Conservation (phyloP, 2,329 filamentous ascomycete genomes). For the Penicillium sp. region DNA sequence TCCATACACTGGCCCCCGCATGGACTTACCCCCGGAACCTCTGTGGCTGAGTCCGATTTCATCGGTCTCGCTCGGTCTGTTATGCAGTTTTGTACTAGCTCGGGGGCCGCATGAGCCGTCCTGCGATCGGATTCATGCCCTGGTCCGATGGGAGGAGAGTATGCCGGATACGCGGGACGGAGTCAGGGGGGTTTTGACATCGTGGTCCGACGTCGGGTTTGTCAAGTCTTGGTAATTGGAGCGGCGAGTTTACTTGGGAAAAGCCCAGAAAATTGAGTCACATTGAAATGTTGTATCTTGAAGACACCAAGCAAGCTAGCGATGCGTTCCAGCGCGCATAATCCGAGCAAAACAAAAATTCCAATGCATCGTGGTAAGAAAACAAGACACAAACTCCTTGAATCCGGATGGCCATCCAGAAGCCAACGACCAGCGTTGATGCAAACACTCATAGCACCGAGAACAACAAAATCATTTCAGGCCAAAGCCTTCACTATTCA, state of each 20-base stretch:
- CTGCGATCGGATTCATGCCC: not conserved
- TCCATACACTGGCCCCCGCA: not conserved
- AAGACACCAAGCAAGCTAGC: not conserved
- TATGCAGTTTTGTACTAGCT: not conserved
- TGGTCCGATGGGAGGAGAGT: not conserved
- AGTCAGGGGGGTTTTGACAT: not conserved
- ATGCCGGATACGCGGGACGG: not conserved
- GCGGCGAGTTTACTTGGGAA: not conserved
- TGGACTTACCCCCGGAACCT: not conserved
- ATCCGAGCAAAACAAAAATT: not conserved
- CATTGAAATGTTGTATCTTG: not conserved
- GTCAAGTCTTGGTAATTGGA: not conserved
- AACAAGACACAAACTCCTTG: not conserved
- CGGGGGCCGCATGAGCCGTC: not conserved
- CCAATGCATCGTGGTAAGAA: not conserved
- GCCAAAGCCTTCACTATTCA: conserved; percentile 88
- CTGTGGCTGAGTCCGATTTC: not conserved
- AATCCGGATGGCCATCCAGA: not conserved
- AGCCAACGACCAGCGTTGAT: conserved; percentile 13
- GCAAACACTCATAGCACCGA: conserved; percentile 1
- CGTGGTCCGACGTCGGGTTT: no score
- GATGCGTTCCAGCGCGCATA: not conserved
- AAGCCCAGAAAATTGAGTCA: not conserved
- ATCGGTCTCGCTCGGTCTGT: not conserved
- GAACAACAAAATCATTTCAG: conserved; percentile 55